Percentiles rank a stretch among this genome's conserved stretches.
Conservation (phyloP, 306 rosid species). For the Cicer bijugum region DNA sequence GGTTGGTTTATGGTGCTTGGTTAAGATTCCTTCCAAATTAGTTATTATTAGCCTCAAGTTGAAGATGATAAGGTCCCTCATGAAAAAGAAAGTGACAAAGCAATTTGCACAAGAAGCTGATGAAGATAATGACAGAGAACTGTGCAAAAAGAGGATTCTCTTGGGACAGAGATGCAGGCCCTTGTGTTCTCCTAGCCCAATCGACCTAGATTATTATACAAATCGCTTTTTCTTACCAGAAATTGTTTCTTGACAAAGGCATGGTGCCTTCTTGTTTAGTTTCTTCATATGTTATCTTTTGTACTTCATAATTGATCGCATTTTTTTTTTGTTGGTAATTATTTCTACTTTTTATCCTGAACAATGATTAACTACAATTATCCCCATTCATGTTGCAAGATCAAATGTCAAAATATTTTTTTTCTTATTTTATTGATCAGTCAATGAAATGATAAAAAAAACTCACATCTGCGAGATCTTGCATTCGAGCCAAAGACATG, state of each 20-base stretch:
- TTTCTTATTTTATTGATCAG: too few species aligned
- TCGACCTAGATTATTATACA: constrained; percentile 45
- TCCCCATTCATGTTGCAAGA: background rate
- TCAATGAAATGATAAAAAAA: too few species aligned
- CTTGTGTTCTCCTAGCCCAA: constrained; percentile 48
- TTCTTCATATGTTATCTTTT: background rate
- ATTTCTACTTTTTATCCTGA: background rate
- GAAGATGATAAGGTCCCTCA: constrained; percentile 34
- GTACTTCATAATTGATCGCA: background rate
- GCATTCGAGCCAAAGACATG: too few species aligned
- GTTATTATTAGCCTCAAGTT: constrained; percentile 36
- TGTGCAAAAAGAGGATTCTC: constrained; percentile 77
- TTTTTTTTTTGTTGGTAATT: background rate
- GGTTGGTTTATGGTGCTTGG: constrained; percentile 39
- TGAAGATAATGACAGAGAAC: constrained; percentile 21
- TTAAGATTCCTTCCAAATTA: constrained; percentile 40
- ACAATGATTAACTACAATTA: background rate
- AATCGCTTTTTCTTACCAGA: constrained; percentile 51
- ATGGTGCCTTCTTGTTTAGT: background rate
- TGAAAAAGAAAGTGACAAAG: constrained; percentile 36
- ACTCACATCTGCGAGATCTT: too few species aligned
- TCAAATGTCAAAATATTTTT: background rate
- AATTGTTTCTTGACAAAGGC: constrained; percentile 26
- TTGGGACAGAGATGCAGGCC: constrained; percentile 77
- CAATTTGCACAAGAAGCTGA: constrained; percentile 11